Percentiles rank a stretch among this genome's conserved stretches.
Conservation (phyloP, 805 yeast species). For the Pichia occidentalis region DNA sequence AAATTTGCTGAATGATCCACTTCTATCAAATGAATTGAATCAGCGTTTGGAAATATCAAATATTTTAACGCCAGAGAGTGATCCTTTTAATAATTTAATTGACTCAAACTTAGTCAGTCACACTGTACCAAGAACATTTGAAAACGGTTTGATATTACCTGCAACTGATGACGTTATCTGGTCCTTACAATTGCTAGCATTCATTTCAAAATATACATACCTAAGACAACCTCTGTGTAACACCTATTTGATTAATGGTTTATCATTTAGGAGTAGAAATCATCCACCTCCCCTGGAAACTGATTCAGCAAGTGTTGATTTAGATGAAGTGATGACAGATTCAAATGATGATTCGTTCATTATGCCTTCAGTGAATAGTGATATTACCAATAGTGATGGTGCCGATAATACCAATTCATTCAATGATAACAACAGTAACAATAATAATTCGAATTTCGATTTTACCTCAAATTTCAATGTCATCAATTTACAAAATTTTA, state of each 20-base stretch:
- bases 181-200: slow-evolving; percentile 88
- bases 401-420: too few species aligned
- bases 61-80: slow-evolving; percentile 20
- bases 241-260: slow-evolving; percentile 65
- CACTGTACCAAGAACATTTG: slow-evolving; percentile 45
- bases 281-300: slow-evolving; percentile 30
- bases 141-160: slow-evolving; percentile 74
- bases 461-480: background rate
- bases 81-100: slow-evolving; percentile 14
- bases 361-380: too few species aligned
- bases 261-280: slow-evolving; percentile 44
- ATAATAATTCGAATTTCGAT: background rate
- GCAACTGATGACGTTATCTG: slow-evolving; percentile 90
- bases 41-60: slow-evolving; percentile 26
- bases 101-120: slow-evolving; percentile 1
- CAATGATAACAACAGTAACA: background rate
- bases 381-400: too few species aligned
- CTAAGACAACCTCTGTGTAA: slow-evolving; percentile 68
- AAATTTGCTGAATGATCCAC: slow-evolving; percentile 21
- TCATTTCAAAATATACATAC: slow-evolving; percentile 83
- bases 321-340: slow-evolving; percentile 23
- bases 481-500: background rate
- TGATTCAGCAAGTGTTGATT: slow-evolving; percentile 21
- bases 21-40: slow-evolving; percentile 23
- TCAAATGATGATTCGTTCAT: too few species aligned